phyloP scores from a whole-genome alignment of 2,329 filamentous ascomycete genomes.

The Tolypocladium cylindrosporum region DNA sequence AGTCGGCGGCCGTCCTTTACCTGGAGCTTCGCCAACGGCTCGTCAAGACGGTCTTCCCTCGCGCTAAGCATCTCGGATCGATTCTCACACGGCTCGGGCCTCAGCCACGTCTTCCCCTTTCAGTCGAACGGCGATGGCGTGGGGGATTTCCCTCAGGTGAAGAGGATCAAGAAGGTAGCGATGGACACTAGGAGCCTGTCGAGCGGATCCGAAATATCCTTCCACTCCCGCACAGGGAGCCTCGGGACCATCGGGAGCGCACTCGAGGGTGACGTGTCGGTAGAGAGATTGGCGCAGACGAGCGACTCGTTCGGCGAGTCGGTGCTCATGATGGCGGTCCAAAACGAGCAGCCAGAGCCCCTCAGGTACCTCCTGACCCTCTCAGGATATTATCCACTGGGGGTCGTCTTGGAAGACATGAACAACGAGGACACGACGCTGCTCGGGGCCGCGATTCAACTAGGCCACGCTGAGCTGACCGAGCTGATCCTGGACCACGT shows the following conservation, averaged over 20 bases:
- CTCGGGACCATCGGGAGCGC: slow-evolving; percentile 63
- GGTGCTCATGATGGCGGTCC: slow-evolving; percentile 76
- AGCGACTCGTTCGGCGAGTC: slow-evolving; percentile 68
- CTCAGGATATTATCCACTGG: slow-evolving; percentile 62
- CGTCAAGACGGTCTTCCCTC: slow-evolving; percentile 32
- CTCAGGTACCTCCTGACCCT: slow-evolving; percentile 72
- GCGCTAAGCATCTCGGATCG: slow-evolving; percentile 33
- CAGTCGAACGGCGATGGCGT: slow-evolving; percentile 44
- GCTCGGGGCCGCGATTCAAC: slow-evolving; percentile 81
- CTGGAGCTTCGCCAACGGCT: slow-evolving; percentile 36
- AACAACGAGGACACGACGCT: slow-evolving; percentile 88
- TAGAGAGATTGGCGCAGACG: slow-evolving; percentile 66
- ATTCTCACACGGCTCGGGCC: slow-evolving; percentile 45
- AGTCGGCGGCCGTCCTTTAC: slow-evolving; percentile 35
- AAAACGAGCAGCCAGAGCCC: slow-evolving; percentile 60
- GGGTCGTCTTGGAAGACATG: slow-evolving; percentile 67
- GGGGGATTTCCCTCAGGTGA: slow-evolving; percentile 24
- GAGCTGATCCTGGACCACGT: slow-evolving; percentile 66
- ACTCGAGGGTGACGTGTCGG: slow-evolving; percentile 77
- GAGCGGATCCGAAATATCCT: slow-evolving; percentile 74
- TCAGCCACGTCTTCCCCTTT: slow-evolving; percentile 89
- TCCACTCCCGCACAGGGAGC: slow-evolving; percentile 69
- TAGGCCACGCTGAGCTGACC: slow-evolving; percentile 66
- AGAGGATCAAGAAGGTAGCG: slow-evolving; percentile 67
- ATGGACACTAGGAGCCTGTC: slow-evolving; percentile 88